Percentiles rank a stretch among this genome's conserved stretches.
phyloP scores from a whole-genome alignment of 23 red algal genomes.

The Gracilaria caudata region DNA sequence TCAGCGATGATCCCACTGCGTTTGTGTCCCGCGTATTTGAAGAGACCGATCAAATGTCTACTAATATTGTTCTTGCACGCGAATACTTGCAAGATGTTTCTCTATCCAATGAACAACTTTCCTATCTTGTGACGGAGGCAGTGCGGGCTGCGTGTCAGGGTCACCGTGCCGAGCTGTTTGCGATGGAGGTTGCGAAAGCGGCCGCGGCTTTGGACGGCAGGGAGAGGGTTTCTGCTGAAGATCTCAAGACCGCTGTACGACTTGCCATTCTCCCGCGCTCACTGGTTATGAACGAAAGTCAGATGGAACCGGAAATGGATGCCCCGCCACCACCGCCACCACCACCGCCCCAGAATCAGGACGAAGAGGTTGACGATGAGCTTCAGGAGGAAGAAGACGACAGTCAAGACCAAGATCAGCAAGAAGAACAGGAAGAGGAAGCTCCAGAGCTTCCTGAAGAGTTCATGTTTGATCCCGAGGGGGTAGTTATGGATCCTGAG shows the following conservation, averaged over 20 bases:
- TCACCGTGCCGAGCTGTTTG: conserved; percentile 93
- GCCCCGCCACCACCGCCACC: conserved; percentile 79
- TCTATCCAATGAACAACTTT: conserved; percentile 73
- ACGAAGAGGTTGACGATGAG: conserved; percentile 66
- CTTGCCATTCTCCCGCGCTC: conserved; percentile 92
- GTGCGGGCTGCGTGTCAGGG: conserved; percentile 81
- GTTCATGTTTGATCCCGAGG: conserved; percentile 99
- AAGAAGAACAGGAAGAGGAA: conserved; percentile 82
- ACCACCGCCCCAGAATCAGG: conserved; percentile 39
- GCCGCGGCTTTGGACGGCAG: conserved; percentile 91
- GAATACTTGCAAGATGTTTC: conserved; percentile 91
- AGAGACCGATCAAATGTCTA: conserved; percentile 84
- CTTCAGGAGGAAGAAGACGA: conserved; percentile 77
- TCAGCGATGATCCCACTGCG: conserved; percentile 38
- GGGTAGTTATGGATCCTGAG: conserved; percentile 93
- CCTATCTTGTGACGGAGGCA: conserved; percentile 89
- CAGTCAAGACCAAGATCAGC: conserved; percentile 68
- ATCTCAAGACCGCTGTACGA: conserved; percentile 90
- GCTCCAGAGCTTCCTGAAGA: conserved; percentile 91
- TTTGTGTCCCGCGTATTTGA: conserved; percentile 56
- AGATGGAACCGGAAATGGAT: conserved; percentile 74
- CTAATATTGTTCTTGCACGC: conserved; percentile 91
- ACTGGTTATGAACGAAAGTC: conserved; percentile 55
- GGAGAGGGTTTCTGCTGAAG: conserved; percentile 66
- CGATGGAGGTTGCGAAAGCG: conserved; percentile 86